Base-by-base conservation (phyloP, 2,329 filamentous ascomycete species). In the Cadophora malorum region DNA sequence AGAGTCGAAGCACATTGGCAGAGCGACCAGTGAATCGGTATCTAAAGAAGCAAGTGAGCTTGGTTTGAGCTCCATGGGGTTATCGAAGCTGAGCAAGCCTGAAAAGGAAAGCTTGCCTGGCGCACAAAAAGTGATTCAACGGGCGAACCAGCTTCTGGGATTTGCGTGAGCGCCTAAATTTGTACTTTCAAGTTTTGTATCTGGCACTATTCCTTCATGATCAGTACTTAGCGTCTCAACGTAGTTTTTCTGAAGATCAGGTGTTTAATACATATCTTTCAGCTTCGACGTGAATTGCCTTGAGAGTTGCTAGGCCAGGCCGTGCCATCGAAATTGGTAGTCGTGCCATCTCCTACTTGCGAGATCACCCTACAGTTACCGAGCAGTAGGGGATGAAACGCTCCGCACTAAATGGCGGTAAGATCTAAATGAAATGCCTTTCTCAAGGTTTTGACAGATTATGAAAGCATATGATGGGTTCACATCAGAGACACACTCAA, bases 11-110 rank as follows among this genome's bases (percentile, higher is more conserved):
- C 86, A 88, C 69, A 73, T 83, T 38, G 83, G 79, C 14, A 79
- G 86, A 23, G 82, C 83, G 28, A 65, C 49, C 28, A 59, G 58
- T 33, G 67, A 69, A 14, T 62, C 66, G 21, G n/a, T 75, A 6
- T 56, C 61, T n/a, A n/a, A 31, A 12, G 80, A 83, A 1, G 85
- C 84, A 12, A 85, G 85, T 1, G 78, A 81, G 1, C 82, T 82
- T 8, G 85, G 80, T 0, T 75, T 88, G 64, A 81, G 83, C 70
- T 85, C 85, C n/a, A 88, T 88, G 85, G 86, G 86, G 0, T 78
- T 88, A 1, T 81, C 81, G 81, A 67, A 50, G 19, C 66, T 66
- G 63, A 60, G 58, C 33, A 59, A 56, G 14, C 50, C 61, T n/a
- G 65, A 60, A 7, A 49, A 41, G 45, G 65, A 67, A 8, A 35